Conservation (phyloP, 164 flowering plant genomes). For the Piper betle region DNA sequence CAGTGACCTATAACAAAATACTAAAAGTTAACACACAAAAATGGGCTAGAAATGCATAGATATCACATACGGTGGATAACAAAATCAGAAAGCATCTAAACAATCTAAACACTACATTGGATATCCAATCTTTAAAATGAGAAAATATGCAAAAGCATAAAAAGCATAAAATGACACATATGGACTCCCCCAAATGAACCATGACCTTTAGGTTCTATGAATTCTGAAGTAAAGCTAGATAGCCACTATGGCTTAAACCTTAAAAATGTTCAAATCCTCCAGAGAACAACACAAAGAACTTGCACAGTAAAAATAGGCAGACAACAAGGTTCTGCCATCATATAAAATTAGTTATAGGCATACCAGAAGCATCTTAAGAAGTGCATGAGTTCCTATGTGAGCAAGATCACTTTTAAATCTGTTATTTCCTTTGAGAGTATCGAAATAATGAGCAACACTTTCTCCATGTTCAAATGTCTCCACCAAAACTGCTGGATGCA, state of each 20-base stretch:
- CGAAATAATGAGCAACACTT: constrained; percentile 62
- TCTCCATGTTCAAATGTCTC: constrained; percentile 81
- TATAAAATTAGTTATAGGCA: neutral
- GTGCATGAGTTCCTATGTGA: constrained; percentile 85
- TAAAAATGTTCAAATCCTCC: neutral
- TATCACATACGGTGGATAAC: no score
- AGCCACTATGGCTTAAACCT: neutral
- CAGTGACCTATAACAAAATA: no score
- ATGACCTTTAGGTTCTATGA: no score
- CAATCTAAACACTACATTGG: no score
- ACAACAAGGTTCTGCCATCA: neutral
- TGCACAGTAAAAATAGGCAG: neutral
- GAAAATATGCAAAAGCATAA: neutral
- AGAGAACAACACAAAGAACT: neutral
- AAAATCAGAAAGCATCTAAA: no score
- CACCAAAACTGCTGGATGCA: constrained; percentile 87
- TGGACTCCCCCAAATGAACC: no score
- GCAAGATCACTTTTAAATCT: constrained; percentile 62
- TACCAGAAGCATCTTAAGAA: constrained; percentile 90
- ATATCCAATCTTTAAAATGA: neutral
- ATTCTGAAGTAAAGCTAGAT: neutral
- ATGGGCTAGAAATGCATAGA: no score
- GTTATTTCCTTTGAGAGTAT: constrained; percentile 52
- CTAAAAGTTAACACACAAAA: no score
- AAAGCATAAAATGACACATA: no score